Conservation (phyloP, 257 asterid species). For the Penstemon eatonii region DNA sequence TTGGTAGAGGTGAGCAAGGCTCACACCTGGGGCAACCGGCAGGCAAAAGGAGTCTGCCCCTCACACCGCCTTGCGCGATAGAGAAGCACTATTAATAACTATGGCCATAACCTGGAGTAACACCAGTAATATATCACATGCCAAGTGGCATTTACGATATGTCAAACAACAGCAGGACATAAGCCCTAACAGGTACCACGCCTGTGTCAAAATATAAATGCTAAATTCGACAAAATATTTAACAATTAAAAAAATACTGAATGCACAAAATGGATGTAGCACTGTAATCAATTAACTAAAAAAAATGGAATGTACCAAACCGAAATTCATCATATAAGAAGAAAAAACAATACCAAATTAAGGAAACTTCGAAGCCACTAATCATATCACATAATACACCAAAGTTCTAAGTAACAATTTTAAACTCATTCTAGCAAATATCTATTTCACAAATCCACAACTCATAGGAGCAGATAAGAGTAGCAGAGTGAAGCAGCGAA, state of each 20-base stretch:
- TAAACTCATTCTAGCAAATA: constrained; percentile 55
- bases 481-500: constrained; percentile 88
- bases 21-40: too few species aligned
- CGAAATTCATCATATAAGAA: constrained; percentile 19
- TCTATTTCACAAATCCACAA: constrained; percentile 68
- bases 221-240: background rate
- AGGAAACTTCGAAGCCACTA: constrained; percentile 39
- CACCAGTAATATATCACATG: background rate
- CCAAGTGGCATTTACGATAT: background rate
- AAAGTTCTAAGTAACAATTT: constrained; percentile 51
- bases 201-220: constrained; percentile 1
- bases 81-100: too few species aligned
- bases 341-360: constrained; percentile 25
- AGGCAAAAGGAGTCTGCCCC: too few species aligned
- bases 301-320: constrained; percentile 14
- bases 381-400: constrained; percentile 73
- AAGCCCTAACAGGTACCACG: background rate
- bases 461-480: constrained; percentile 63
- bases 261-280: constrained; percentile 18
- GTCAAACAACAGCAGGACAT: constrained; percentile 5
- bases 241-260: constrained; percentile 13
- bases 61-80: too few species aligned
- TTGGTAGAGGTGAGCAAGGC: too few species aligned
- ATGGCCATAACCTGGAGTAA: background rate
- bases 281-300: constrained; percentile 24